phyloP scores from a whole-genome alignment of 345 rosid species.

The Capsella bursapastoris region DNA sequence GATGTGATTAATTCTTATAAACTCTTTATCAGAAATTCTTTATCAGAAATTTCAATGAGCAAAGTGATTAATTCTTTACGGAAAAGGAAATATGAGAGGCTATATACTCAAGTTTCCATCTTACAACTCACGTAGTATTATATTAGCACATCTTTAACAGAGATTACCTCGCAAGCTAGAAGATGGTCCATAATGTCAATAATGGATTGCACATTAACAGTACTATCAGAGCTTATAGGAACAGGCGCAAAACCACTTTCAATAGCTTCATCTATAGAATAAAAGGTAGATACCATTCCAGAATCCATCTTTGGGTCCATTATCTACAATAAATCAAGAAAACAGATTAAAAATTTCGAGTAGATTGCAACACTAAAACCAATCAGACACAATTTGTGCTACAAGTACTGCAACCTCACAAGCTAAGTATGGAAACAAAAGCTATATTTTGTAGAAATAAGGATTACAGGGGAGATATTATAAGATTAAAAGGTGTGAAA shows the following conservation, averaged over 20 bases:
- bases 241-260: constrained; percentile 86
- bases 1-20: background rate
- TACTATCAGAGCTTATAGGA: constrained; percentile 71
- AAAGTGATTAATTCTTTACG: background rate
- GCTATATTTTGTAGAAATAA: background rate
- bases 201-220: constrained; percentile 68
- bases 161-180: constrained; percentile 85
- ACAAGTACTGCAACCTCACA: background rate
- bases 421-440: background rate
- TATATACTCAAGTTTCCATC: background rate
- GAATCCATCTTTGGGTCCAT: constrained; percentile 99
- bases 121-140: background rate
- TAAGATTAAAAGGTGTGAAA: constrained; percentile 38
- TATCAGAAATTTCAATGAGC: background rate
- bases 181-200: constrained; percentile 98
- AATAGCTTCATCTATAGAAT: constrained; percentile 91
- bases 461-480: background rate
- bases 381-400: background rate
- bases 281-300: constrained; percentile 75
- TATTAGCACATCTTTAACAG: background rate
- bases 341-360: background rate
- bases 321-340: constrained; percentile 55
- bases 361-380: background rate
- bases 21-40: background rate
- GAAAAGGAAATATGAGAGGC: background rate